Evolutionary conservation across 306 rosid species (phyloP).

Genomic region (Vigna hirtella): DNA sequence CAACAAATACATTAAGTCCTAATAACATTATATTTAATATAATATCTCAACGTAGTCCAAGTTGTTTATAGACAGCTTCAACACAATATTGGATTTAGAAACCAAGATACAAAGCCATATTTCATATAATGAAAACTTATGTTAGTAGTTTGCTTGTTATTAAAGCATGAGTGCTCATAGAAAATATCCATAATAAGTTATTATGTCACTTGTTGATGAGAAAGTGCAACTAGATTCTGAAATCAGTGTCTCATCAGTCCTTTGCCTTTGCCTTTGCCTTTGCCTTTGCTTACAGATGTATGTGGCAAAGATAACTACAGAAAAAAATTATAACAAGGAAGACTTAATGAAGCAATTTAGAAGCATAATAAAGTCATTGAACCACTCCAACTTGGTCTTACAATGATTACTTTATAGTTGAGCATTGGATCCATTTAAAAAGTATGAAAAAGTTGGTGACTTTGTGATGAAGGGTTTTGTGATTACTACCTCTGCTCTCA

Average conservation of each 20-base stretch:
- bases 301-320: neutral
- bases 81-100: neutral
- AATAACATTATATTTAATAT: too few species aligned
- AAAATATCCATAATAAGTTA: slow-evolving; percentile 26
- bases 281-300: neutral
- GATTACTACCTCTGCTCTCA: slow-evolving; percentile 50
- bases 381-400: slow-evolving; percentile 30
- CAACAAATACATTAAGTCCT: too few species aligned
- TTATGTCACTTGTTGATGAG: slow-evolving; percentile 36
- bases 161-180: slow-evolving; percentile 10
- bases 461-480: slow-evolving; percentile 54
- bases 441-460: slow-evolving; percentile 40
- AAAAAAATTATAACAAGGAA: slow-evolving; percentile 6
- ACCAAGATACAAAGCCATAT: neutral
- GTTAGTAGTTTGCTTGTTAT: slow-evolving; percentile 44
- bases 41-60: too few species aligned
- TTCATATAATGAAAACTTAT: neutral
- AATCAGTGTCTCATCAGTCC: slow-evolving; percentile 8
- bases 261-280: neutral
- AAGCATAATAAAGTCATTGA: slow-evolving; percentile 17
- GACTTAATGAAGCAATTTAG: slow-evolving; percentile 32
- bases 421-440: slow-evolving; percentile 50
- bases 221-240: slow-evolving; percentile 40
- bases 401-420: slow-evolving; percentile 44
- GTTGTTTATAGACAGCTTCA: neutral